Percentiles rank a stretch among this genome's conserved stretches.
Conservation (phyloP, 2,329 filamentous ascomycete species). For the Aspergillus amoenus region DNA sequence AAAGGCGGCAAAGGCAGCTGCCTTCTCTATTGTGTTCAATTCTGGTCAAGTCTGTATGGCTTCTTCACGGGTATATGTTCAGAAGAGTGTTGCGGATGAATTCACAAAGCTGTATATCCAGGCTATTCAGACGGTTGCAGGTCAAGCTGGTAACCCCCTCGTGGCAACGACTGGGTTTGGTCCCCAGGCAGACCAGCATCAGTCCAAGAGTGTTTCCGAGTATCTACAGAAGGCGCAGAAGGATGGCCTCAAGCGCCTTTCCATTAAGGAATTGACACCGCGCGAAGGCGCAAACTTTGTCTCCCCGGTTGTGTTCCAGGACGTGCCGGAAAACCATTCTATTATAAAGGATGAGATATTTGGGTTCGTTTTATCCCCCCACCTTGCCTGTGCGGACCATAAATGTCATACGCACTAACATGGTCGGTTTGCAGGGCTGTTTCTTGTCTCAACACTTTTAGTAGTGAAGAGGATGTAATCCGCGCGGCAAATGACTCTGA, state of each 20-base stretch:
- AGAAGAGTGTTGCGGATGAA: slow-evolving; percentile 9
- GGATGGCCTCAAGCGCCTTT: slow-evolving; percentile 35
- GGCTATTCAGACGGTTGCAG: slow-evolving; percentile 28
- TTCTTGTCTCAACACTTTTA: slow-evolving; percentile 25
- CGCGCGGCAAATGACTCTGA: slow-evolving; percentile 49
- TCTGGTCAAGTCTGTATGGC: slow-evolving; percentile 20
- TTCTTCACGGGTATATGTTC: slow-evolving; percentile 18
- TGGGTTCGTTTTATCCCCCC: slow-evolving; percentile 15
- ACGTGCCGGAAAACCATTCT: slow-evolving; percentile 53
- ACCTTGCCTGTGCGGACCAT: too few relatives aligned
- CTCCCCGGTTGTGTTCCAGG: slow-evolving; percentile 76
- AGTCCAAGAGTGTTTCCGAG: slow-evolving; percentile 85
- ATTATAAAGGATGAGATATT: slow-evolving; percentile 38
- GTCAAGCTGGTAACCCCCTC: slow-evolving; percentile 73
- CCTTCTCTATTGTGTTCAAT: slow-evolving; percentile 3
- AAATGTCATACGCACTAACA: too few relatives aligned
- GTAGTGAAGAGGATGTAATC: slow-evolving; percentile 54
- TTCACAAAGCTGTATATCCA: slow-evolving; percentile 8
- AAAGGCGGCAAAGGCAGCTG: slow-evolving; percentile 9
- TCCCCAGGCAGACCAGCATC: slow-evolving; percentile 78
- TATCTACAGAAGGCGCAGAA: slow-evolving; percentile 70
- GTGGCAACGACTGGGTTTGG: slow-evolving; percentile 78
- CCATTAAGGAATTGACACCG: slow-evolving; percentile 24
- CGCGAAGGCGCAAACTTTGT: slow-evolving; percentile 65
- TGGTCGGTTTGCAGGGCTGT: neutral